Conservation (phyloP, 2,329 filamentous ascomycete genomes). For the Neobulgaria alba region DNA sequence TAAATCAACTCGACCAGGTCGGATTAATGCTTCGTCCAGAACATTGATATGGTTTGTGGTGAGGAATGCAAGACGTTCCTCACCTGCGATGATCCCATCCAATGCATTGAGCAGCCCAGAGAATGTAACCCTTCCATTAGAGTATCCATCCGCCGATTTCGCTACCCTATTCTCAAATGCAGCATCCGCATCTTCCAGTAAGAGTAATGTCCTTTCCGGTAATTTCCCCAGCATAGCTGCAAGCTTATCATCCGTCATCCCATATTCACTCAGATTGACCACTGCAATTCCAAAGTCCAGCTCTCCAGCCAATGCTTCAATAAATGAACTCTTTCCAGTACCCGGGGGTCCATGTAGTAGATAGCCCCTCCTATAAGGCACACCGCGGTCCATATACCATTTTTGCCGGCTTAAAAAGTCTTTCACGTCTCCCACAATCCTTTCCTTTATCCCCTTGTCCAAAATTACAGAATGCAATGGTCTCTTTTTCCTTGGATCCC, state of each 20-base stretch:
- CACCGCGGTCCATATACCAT: conserved; percentile 75
- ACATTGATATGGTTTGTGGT: conserved; percentile 93
- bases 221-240: conserved; percentile 41
- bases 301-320: conserved; percentile 78
- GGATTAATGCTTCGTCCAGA: conserved; percentile 74
- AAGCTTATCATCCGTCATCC: conserved; percentile 50
- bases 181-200: conserved; percentile 48
- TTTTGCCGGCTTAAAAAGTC: conserved; percentile 59
- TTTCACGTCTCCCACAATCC: conserved; percentile 40
- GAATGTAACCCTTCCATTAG: conserved; percentile 52
- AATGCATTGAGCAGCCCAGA: conserved; percentile 79
- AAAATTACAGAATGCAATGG: conserved; percentile 83
- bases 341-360: conserved; percentile 71
- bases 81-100: conserved; percentile 88
- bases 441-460: conserved; percentile 61
- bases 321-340: conserved; percentile 83
- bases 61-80: conserved; percentile 88
- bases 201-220: conserved; percentile 43
- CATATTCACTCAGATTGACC: conserved; percentile 39
- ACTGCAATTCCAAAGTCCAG: conserved; percentile 45
- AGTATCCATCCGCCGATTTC: conserved; percentile 39
- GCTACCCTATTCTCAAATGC: conserved; percentile 44
- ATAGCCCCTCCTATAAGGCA: conserved; percentile 70
- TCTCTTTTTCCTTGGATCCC: conserved; percentile 75
- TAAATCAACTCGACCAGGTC: conserved; percentile 90